A percentile compares a stretch with the other conserved stretches of the same genome.
These are phyloP conservation scores for Trichocladium antarcticum DNA, from an alignment of 495 filamentous ascomycete genomes.

Conservation along the genomic window DNA sequence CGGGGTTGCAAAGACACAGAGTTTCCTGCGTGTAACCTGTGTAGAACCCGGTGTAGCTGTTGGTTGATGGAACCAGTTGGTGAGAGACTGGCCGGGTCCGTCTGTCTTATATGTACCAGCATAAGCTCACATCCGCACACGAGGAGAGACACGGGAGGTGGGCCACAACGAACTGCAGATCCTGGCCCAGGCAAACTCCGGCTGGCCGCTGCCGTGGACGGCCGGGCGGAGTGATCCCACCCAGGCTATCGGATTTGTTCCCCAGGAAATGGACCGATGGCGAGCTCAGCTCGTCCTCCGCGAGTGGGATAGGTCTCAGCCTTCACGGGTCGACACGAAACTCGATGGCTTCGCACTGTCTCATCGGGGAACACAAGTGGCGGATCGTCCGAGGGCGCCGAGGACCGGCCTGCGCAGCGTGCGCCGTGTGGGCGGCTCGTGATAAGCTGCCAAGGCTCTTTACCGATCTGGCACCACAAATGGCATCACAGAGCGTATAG, in stretches of 20 bases:
- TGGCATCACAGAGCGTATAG: neutral
- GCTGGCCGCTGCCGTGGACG: no score
- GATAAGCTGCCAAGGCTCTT: neutral
- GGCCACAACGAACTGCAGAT: slow-evolving; percentile 10
- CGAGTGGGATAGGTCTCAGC: neutral
- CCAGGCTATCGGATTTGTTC: neutral
- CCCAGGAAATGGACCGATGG: neutral
- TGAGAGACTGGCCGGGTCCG: no score
- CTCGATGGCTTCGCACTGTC: no score
- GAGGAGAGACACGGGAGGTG: slow-evolving; percentile 3
- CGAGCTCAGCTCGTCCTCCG: neutral
- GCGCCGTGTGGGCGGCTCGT: no score
- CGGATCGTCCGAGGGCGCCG: neutral
- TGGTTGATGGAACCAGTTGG: no score
- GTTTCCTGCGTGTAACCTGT: no score
- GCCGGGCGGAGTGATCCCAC: no score
- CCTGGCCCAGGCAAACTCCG: slow-evolving; percentile 3
- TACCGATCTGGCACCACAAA: no score
- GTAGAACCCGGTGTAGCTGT: no score
- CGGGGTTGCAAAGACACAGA: no score
- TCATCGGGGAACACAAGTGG: slow-evolving; percentile 5
- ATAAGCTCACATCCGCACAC: neutral
- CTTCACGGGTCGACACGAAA: no score
- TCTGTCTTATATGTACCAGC: slow-evolving; percentile 9
- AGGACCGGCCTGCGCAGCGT: no score